phyloP scores from a whole-genome alignment of 2,329 filamentous ascomycete species.

The Colletotrichum higginsianum region DNA sequence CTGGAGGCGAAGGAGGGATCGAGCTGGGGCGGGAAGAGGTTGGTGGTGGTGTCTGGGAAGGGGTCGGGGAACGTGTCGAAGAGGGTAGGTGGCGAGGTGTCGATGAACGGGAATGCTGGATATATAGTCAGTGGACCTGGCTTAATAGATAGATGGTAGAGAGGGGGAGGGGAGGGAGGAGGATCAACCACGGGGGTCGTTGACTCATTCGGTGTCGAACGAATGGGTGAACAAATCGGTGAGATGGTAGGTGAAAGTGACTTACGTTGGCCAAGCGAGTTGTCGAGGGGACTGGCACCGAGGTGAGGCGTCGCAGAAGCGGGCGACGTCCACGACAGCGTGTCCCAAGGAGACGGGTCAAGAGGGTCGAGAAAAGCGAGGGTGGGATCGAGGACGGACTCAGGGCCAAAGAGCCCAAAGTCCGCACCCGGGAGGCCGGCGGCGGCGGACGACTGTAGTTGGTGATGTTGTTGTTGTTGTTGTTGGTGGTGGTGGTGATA shows the following conservation, averaged over 20 bases:
- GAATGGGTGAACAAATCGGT: no score
- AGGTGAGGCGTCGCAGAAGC: slow-evolving; percentile 26
- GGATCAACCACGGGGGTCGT: background rate
- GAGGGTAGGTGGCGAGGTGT: slow-evolving; percentile 33
- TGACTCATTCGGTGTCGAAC: slow-evolving; percentile 14
- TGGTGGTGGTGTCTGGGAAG: background rate
- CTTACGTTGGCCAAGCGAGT: slow-evolving; percentile 32
- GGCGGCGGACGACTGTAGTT: slow-evolving; percentile 20
- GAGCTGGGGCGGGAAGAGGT: slow-evolving; percentile 14
- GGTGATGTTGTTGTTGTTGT: slow-evolving; percentile 6
- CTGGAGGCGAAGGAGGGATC: slow-evolving; percentile 33
- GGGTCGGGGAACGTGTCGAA: slow-evolving; percentile 36
- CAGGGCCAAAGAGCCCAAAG: slow-evolving; percentile 30
- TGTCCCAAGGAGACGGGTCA: slow-evolving; percentile 38
- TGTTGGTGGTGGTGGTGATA: slow-evolving; percentile 11
- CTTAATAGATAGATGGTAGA: no score
- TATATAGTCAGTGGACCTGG: background rate
- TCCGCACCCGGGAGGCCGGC: slow-evolving; percentile 38
- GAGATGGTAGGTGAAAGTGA: background rate
- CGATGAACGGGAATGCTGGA: slow-evolving; percentile 37
- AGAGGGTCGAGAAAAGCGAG: slow-evolving; percentile 28
- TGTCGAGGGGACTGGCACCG: slow-evolving; percentile 39
- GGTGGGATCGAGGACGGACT: slow-evolving; percentile 36
- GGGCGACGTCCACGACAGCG: slow-evolving; percentile 32
- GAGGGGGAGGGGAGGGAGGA: no score